A percentile compares a stretch with the other conserved stretches of the same genome.
Evolutionary conservation across 2,329 filamentous ascomycete genomes (phyloP).

Genomic region (Colletotrichum falcatum): DNA sequence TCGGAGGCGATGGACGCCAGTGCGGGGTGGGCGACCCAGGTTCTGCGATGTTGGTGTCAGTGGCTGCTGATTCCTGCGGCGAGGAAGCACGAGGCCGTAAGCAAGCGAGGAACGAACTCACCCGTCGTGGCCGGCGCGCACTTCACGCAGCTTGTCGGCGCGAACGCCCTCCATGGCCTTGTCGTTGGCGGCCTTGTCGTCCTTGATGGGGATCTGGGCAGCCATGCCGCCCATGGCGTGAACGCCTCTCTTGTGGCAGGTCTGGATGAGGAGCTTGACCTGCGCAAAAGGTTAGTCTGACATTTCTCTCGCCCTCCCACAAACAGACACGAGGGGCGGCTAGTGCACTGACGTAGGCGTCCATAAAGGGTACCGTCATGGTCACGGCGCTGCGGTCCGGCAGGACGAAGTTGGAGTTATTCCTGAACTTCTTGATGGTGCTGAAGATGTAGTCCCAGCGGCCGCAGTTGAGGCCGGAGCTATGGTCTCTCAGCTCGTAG

Average conservation of each 20-base stretch:
- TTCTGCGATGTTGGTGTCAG: constrained; percentile 59
- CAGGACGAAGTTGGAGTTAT: constrained; percentile 92
- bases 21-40: constrained; percentile 97
- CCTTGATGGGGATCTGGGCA: constrained; percentile 98
- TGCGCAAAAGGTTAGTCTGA: constrained; percentile 35
- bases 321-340: background rate
- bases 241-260: constrained; percentile 95
- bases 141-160: constrained; percentile 96
- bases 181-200: constrained; percentile 90
- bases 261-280: constrained; percentile 95
- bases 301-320: background rate
- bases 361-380: constrained; percentile 99
- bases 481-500: constrained; percentile 97
- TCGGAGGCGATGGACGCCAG: constrained; percentile 89
- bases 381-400: constrained; percentile 92
- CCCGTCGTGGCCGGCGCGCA: constrained; percentile 92
- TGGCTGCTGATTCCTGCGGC: constrained; percentile 1
- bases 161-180: constrained; percentile 93
- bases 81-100: background rate
- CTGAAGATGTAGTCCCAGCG: constrained; percentile 99
- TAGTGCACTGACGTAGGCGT: constrained; percentile 75
- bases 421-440: constrained; percentile 99
- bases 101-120: constrained; percentile 5
- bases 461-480: constrained; percentile 95
- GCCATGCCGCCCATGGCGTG: constrained; percentile 99